Conservation (phyloP, 495 filamentous ascomycete genomes). For the Pseudevernia furfuracea region DNA sequence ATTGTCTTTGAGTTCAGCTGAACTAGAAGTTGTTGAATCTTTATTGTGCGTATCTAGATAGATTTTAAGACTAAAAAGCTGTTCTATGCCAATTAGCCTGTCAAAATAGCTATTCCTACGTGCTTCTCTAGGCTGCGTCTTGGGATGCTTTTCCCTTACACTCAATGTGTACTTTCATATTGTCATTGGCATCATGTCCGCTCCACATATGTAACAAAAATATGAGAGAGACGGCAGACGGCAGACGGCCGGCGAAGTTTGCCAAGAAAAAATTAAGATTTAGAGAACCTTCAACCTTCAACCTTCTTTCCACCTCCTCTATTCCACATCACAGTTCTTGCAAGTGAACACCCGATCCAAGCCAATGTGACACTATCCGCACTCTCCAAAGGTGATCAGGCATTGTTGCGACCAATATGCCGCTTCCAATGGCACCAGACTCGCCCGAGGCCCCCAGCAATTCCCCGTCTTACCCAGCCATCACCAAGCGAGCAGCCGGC, state of each 20-base stretch:
- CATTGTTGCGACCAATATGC: slow-evolving; percentile 10
- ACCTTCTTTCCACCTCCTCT: neutral
- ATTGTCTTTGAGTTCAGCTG: neutral
- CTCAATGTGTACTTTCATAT: neutral
- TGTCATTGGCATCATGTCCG: neutral
- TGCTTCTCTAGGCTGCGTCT: neutral
- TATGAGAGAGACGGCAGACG: neutral
- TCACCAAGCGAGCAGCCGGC: slow-evolving; percentile 57
- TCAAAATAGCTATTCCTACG: too few species aligned
- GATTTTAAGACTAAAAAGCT: neutral
- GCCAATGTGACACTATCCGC: neutral
- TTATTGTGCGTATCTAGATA: neutral
- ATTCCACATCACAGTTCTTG: neutral
- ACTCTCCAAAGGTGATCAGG: neutral
- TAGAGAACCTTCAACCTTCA: neutral
- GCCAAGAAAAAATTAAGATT: neutral
- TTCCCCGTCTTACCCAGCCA: slow-evolving; percentile 55
- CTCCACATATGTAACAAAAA: neutral
- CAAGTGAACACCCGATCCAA: neutral
- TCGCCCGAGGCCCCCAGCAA: neutral
- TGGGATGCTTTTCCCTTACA: neutral
- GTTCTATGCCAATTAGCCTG: neutral
- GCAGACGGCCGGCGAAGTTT: neutral
- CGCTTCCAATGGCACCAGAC: slow-evolving; percentile 22
- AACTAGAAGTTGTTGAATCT: neutral